These are phyloP conservation scores for Chaetoceros muelleri DNA, from an alignment of 108 stramenopile species.

Conservation along the genomic window DNA sequence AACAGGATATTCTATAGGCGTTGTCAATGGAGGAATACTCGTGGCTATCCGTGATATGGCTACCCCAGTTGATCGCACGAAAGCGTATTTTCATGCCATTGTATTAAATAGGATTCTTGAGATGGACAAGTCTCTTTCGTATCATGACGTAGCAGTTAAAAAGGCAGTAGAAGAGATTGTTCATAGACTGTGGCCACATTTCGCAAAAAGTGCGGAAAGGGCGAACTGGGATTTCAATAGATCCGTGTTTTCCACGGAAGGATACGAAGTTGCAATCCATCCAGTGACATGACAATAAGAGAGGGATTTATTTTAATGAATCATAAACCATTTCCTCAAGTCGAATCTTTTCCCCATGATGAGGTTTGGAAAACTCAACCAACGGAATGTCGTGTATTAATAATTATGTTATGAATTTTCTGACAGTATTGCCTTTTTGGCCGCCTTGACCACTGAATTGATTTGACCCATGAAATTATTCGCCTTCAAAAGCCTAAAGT, in stretches of 20 bases:
- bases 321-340: too few relatives aligned
- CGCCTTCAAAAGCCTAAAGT: conserved; percentile 35
- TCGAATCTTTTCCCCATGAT: too few relatives aligned
- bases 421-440: not conserved
- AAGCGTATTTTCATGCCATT: conserved; percentile 59
- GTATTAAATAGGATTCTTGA: conserved; percentile 9
- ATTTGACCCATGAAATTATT: conserved; percentile 61
- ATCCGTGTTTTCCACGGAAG: conserved; percentile 17
- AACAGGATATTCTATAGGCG: conserved; percentile 18
- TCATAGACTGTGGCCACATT: conserved; percentile 17
- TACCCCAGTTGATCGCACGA: conserved; percentile 31
- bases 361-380: too few relatives aligned
- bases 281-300: too few relatives aligned
- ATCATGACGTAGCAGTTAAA: conserved; percentile 7
- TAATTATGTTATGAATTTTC: not conserved
- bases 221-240: conserved; percentile 31
- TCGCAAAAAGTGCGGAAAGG: conserved; percentile 13
- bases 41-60: conserved; percentile 30
- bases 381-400: not conserved
- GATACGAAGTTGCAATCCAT: conserved; percentile 15
- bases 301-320: too few relatives aligned
- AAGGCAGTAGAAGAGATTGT: conserved; percentile 11
- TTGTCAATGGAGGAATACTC: conserved; percentile 2
- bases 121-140: conserved; percentile 1
- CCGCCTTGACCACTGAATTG: conserved; percentile 56